Evolutionary conservation across 768 basidiomycete genomes (phyloP).

Genomic region (Porpolomopsis calyptriformis): DNA sequence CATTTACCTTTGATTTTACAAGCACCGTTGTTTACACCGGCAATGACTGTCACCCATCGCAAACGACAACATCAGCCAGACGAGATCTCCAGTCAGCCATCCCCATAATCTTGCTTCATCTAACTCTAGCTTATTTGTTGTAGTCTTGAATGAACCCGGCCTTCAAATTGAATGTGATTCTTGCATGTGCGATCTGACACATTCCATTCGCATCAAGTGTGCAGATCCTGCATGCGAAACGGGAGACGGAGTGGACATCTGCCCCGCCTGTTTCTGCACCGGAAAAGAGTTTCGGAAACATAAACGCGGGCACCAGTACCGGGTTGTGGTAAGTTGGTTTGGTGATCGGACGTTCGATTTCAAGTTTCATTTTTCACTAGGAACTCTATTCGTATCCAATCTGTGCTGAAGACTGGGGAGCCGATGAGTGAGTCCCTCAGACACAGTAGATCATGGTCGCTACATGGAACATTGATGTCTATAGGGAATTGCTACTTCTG

Average conservation of each 20-base stretch:
- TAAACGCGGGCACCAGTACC: constrained; percentile 79
- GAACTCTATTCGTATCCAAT: constrained; percentile 96
- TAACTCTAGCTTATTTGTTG: too few relatives aligned
- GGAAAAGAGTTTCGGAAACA: constrained; percentile 86
- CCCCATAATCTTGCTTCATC: too few relatives aligned
- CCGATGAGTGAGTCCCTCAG: constrained; percentile 68
- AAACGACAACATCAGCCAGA: constrained; percentile 55
- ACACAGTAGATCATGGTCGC: neutral
- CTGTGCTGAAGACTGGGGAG: constrained; percentile 92
- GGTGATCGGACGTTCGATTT: neutral
- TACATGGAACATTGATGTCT: constrained; percentile 4
- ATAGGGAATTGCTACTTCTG: constrained; percentile 78
- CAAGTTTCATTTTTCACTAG: constrained; percentile 28
- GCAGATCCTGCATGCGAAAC: constrained; percentile 61
- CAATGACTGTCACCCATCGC: constrained; percentile 58
- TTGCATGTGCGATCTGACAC: constrained; percentile 82
- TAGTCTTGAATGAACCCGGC: constrained; percentile 74
- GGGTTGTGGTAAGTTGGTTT: constrained; percentile 61
- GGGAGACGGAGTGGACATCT: constrained; percentile 82
- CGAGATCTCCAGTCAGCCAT: constrained; percentile 49
- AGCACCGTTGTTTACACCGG: neutral
- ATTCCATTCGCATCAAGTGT: constrained; percentile 95
- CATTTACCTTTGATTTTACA: too few relatives aligned
- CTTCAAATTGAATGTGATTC: constrained; percentile 76
- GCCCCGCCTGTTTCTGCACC: constrained; percentile 83